Conservation (phyloP, 208 protist genomes). For the Leishmania mexicana region DNA sequence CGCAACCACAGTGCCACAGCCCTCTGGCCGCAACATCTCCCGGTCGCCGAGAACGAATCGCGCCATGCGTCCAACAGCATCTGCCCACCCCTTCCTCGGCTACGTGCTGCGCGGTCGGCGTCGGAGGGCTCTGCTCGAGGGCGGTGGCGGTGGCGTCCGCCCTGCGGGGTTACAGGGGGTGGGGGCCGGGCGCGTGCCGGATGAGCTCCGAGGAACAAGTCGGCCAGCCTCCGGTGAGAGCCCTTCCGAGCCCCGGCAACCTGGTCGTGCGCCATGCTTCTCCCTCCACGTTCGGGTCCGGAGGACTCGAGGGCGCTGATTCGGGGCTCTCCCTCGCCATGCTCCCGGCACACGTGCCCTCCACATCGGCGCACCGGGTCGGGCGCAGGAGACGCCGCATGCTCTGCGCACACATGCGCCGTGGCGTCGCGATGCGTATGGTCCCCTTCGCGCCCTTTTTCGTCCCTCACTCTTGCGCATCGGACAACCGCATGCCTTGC, state of each 20-base stretch:
- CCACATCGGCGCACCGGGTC: too few relatives aligned
- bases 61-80: not conserved
- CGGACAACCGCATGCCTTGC: not conserved
- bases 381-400: too few relatives aligned
- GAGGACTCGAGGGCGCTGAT: not conserved
- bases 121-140: too few relatives aligned
- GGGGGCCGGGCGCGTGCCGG: not conserved
- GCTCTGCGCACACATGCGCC: not conserved
- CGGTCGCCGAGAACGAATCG: not conserved
- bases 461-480: too few relatives aligned
- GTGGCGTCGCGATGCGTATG: not conserved
- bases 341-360: not conserved
- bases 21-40: not conserved
- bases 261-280: not conserved
- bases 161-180: not conserved
- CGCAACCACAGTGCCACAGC: not conserved
- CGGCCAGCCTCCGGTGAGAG: not conserved
- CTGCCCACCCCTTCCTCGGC: too few relatives aligned
- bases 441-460: not conserved
- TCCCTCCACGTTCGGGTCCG: not conserved
- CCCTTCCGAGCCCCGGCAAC: not conserved
- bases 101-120: too few relatives aligned
- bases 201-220: not conserved
- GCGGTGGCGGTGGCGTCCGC: too few relatives aligned
- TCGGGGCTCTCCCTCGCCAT: not conserved